Conservation (phyloP, 441 rosid species). For the Euphorbia corollata region DNA sequence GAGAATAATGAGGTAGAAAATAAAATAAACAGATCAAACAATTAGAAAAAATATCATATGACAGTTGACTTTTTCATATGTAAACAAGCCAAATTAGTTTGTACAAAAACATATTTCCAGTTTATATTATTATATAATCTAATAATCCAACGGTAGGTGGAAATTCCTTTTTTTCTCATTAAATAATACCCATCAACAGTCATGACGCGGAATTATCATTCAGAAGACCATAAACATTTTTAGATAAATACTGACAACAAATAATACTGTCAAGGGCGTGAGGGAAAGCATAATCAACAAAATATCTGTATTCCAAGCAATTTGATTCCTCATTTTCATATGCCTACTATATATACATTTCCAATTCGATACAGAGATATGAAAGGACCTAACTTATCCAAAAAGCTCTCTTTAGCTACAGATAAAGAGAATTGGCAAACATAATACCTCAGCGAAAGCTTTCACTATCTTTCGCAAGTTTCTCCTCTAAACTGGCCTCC, state of each 20-base stretch:
- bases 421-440: conserved; percentile 94
- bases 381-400: neutral
- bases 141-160: too few relatives aligned
- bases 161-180: too few relatives aligned
- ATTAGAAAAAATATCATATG: too few relatives aligned
- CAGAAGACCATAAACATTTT: too few relatives aligned
- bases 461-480: conserved; percentile 84
- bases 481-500: conserved; percentile 58
- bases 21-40: too few relatives aligned
- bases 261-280: neutral
- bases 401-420: conserved; percentile 23
- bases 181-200: too few relatives aligned
- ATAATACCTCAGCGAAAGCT: conserved; percentile 89
- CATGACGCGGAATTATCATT: neutral
- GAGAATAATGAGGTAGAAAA: too few relatives aligned
- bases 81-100: too few relatives aligned
- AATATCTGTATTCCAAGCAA: neutral
- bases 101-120: too few relatives aligned
- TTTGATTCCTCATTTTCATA: conserved; percentile 1
- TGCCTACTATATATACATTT: neutral
- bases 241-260: too few relatives aligned
- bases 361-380: neutral
- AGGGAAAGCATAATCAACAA: neutral
- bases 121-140: too few relatives aligned
- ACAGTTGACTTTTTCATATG: too few relatives aligned